Evolutionary conservation across 257 asterid genomes (phyloP).

Genomic region (Petunia axillaris): DNA sequence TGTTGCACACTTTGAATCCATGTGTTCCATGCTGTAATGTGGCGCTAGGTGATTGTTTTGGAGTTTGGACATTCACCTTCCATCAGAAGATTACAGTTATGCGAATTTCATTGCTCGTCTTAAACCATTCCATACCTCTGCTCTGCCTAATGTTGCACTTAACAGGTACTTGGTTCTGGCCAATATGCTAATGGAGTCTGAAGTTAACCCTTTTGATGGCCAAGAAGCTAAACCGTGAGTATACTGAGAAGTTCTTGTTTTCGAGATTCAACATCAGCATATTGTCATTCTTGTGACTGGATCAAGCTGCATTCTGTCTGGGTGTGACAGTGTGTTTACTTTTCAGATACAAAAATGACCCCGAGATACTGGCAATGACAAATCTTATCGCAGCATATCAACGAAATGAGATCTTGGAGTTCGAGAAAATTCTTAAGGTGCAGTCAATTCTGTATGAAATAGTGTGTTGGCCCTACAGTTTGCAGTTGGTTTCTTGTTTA

Average conservation of each 20-base stretch:
- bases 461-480: background rate
- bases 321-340: background rate
- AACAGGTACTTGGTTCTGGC: slow-evolving; percentile 95
- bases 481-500: background rate
- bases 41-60: background rate
- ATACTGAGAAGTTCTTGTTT: background rate
- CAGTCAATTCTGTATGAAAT: background rate
- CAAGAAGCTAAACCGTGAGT: slow-evolving; percentile 99
- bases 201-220: slow-evolving; percentile 98
- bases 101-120: background rate
- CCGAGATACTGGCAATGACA: slow-evolving; percentile 98
- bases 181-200: slow-evolving; percentile 98
- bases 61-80: background rate
- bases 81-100: background rate
- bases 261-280: background rate
- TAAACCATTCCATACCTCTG: slow-evolving; percentile 1
- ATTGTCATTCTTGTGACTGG: background rate
- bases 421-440: slow-evolving; percentile 92
- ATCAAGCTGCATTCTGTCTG: background rate
- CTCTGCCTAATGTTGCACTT: background rate
- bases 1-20: background rate
- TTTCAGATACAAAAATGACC: slow-evolving; percentile 83
- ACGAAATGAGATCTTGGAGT: slow-evolving; percentile 91
- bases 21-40: background rate
- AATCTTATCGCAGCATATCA: slow-evolving; percentile 95